Evolutionary conservation across 2,329 filamentous ascomycete genomes (phyloP), one percentile per base, ranked within the genome.

Genomic region (Orbilia quercus): DNA sequence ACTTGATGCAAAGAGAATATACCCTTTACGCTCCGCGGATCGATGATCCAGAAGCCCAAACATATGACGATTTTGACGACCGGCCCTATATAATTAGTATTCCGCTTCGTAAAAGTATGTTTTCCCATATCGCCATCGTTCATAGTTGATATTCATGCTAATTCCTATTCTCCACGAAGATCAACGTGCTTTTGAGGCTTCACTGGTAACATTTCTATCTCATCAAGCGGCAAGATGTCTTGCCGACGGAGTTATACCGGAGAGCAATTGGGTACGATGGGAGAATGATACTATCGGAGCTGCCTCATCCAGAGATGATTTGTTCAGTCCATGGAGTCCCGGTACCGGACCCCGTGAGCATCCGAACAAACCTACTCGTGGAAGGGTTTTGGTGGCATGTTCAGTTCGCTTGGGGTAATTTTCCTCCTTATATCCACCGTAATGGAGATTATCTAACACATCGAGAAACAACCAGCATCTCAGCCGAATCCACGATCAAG

Each of bases 211-310:
- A 9, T 73, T 73, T 38, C 60, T 73, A 11, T 58, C 69, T 5
- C 53, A 62, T 16, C 69, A 73, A 28, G 69, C 69, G 2, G 69
- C 69, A 5, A 48, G 69, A 40, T 73, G 69, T 20, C 60, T 73
- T 23, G 60, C 69, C 18, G 69, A 73, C 16, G 62, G 47, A 1
- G 69, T 73, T 14, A 73, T 73, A 36, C 69, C 54, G 6, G 69
- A 73, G 20, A 73, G 69, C n/a, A 65, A 57, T 50, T 73, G 69
- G 69, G 69, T 73, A 9, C 38, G 69, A n/a, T 73, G 69, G 69
- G 69, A 73, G 42, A 66, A 73, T 16, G 55, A 62, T 25, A 25
- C 25, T 12, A 2, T 40, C 12, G 55, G 34, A 6, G 12, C 38
- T 2, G 5, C 7, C 11, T 34, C 59, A 12, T 11, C 36, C 1